phyloP scores from a whole-genome alignment of 202 grass and related monocot genomes.

The Panicum hallii region DNA sequence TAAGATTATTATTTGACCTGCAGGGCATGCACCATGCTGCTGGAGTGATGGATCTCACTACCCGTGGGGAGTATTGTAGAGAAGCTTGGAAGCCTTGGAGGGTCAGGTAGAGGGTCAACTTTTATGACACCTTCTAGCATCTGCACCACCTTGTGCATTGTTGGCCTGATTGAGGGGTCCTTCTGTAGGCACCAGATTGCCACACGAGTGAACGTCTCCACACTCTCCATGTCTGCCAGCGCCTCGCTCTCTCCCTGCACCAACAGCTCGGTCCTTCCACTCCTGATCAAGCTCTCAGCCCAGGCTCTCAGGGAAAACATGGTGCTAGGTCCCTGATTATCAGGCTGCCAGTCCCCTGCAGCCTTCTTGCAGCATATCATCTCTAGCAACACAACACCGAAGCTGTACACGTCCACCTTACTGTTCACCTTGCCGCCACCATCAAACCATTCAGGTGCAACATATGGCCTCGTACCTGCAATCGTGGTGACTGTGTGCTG shows the following conservation, averaged over 20 bases:
- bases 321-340: neutral
- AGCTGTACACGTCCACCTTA: slow-evolving; percentile 76
- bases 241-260: neutral
- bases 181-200: slow-evolving; percentile 49
- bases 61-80: neutral
- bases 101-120: neutral
- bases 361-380: slow-evolving; percentile 44
- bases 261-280: neutral
- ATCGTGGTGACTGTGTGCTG: slow-evolving; percentile 23
- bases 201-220: slow-evolving; percentile 39
- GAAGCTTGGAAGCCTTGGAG: neutral
- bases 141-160: slow-evolving; percentile 44
- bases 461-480: slow-evolving; percentile 42
- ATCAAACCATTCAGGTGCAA: slow-evolving; percentile 55
- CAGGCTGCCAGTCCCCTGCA: neutral
- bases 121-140: slow-evolving; percentile 20
- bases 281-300: neutral
- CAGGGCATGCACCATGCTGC: neutral
- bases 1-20: no score
- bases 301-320: neutral
- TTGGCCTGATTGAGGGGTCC: slow-evolving; percentile 29
- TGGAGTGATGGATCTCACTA: neutral
- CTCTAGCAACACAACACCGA: slow-evolving; percentile 70
- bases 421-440: neutral
- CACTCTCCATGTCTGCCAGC: slow-evolving; percentile 1